Conservation (phyloP, 202 grass and related monocot genomes). For the Digitaria exilis region DNA sequence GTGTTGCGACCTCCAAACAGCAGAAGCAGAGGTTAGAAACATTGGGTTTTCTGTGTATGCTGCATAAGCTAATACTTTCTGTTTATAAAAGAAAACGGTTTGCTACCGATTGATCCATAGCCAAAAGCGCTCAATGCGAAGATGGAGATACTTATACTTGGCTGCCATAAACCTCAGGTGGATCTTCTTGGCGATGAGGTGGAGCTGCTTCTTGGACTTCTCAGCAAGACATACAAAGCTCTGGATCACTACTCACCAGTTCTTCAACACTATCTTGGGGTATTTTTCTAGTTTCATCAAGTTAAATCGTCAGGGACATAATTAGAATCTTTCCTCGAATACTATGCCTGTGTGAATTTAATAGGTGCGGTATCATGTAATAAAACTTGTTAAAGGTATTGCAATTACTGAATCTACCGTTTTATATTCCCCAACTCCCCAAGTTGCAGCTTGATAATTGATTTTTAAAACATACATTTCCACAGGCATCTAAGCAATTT, state of each 20-base stretch:
- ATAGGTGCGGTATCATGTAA: background rate
- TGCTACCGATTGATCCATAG: background rate
- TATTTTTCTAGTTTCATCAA: conserved; percentile 16
- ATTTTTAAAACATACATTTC: background rate
- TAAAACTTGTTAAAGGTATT: background rate
- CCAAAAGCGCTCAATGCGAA: background rate
- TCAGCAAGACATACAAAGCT: conserved; percentile 49
- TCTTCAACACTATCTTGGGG: conserved; percentile 49
- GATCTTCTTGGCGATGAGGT: conserved; percentile 76
- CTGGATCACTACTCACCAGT: conserved; percentile 48
- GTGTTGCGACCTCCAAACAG: conserved; percentile 66
- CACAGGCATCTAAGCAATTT: background rate
- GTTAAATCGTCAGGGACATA: background rate
- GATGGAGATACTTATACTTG: background rate
- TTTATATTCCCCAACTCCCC: background rate
- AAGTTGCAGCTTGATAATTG: background rate
- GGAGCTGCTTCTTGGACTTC: conserved; percentile 52
- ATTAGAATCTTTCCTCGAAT: background rate
- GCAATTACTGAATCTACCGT: background rate
- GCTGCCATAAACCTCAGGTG: conserved; percentile 44
- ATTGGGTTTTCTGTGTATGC: background rate
- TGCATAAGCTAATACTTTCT: background rate
- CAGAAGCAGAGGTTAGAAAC: conserved; percentile 64
- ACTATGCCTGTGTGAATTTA: background rate
- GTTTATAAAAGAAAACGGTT: background rate